phyloP scores from a whole-genome alignment of 805 yeast species.

The Ogataea neopini region DNA sequence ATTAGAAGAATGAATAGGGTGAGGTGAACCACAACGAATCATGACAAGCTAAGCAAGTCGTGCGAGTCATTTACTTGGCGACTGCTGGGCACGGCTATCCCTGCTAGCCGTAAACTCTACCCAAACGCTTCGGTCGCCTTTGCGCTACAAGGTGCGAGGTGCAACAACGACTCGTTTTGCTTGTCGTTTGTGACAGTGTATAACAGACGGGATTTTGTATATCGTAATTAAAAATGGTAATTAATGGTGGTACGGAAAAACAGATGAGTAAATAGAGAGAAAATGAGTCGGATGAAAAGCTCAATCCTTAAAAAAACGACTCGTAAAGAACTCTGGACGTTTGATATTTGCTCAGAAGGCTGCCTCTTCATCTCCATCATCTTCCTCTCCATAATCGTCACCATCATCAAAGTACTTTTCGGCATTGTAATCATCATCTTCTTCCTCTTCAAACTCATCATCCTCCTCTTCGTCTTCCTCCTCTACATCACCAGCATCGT shows the following conservation, averaged over 20 bases:
- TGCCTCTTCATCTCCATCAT: conserved; percentile 70
- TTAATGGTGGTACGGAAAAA: not conserved
- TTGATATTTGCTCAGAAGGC: not conserved
- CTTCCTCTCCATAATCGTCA: conserved; percentile 61
- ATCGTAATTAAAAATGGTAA: too few relatives aligned
- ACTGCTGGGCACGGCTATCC: too few relatives aligned
- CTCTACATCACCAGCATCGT: conserved; percentile 44
- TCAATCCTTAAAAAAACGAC: too few relatives aligned
- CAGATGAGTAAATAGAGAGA: not conserved
- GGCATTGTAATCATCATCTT: conserved; percentile 78
- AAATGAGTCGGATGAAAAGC: too few relatives aligned
- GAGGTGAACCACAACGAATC: not conserved
- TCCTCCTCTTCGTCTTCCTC: conserved; percentile 60
- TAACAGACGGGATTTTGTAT: not conserved
- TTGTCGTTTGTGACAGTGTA: not conserved
- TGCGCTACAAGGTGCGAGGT: too few relatives aligned
- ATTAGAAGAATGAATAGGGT: conserved; percentile 22
- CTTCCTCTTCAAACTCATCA: conserved; percentile 71
- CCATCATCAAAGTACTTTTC: conserved; percentile 77
- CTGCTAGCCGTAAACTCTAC: too few relatives aligned
- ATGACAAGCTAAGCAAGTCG: not conserved
- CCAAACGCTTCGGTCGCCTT: too few relatives aligned
- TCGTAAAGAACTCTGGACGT: not conserved
- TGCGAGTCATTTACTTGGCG: not conserved
- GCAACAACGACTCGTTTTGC: too few relatives aligned